Evolutionary conservation across 1,139 yeast species (phyloP).

Genomic region (Yamadazyma epiphylla): DNA sequence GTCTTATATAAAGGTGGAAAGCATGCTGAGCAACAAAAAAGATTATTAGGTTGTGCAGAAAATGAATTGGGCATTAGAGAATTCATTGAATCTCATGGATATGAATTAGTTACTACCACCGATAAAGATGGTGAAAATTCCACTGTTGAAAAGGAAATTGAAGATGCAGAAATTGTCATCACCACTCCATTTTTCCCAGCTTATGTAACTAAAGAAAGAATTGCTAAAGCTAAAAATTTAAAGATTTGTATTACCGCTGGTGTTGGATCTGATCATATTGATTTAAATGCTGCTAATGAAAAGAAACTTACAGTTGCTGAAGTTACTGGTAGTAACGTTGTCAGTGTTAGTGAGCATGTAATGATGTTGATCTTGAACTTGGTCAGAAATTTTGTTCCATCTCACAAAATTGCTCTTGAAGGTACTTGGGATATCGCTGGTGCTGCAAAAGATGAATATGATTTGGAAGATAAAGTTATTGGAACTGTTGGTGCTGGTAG

Average conservation of each 20-base stretch:
- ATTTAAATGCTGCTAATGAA: slow-evolving; percentile 68
- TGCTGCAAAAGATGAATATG: slow-evolving; percentile 69
- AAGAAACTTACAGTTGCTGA: slow-evolving; percentile 63
- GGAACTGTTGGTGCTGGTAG: slow-evolving; percentile 84
- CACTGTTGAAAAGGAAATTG: slow-evolving; percentile 59
- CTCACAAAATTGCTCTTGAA: slow-evolving; percentile 61
- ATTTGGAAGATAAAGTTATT: slow-evolving; percentile 70
- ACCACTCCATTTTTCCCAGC: slow-evolving; percentile 87
- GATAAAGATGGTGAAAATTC: slow-evolving; percentile 59
- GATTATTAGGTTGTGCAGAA: slow-evolving; percentile 67
- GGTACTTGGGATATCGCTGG: slow-evolving; percentile 80
- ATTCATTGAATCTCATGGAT: slow-evolving; percentile 65
- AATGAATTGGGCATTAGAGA: slow-evolving; percentile 70
- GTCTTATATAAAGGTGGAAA: slow-evolving; percentile 53
- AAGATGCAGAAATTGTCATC: slow-evolving; percentile 71
- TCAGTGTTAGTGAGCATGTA: slow-evolving; percentile 80
- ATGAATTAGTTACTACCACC: slow-evolving; percentile 60
- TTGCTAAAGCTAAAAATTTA: slow-evolving; percentile 68
- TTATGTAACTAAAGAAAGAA: slow-evolving; percentile 63
- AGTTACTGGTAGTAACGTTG: slow-evolving; percentile 81
- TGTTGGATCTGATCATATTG: slow-evolving; percentile 82
- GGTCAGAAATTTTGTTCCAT: slow-evolving; percentile 76
- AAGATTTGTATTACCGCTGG: slow-evolving; percentile 78
- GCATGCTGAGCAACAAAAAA: slow-evolving; percentile 59
- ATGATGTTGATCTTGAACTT: slow-evolving; percentile 69